Evolutionary conservation across 2,329 filamentous ascomycete genomes (phyloP), one percentile per base, ranked within the genome.

Genomic region (Bipolaris victoriae): DNA sequence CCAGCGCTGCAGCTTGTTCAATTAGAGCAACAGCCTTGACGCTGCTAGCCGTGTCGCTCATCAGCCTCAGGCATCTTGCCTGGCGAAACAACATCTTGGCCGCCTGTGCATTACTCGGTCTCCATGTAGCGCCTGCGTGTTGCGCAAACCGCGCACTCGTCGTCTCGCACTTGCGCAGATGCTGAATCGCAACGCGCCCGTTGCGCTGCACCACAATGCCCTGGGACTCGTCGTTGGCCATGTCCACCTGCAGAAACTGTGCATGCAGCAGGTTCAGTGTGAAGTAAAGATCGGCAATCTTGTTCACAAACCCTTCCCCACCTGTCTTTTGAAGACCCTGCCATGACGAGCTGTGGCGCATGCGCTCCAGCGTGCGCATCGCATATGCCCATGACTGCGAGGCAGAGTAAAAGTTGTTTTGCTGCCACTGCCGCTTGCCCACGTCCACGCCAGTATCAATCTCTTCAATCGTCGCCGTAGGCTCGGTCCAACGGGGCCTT

Each of bases 341-440:
- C 68, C 68, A 71, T 1, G 67, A 67, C 0, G 68, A 68, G 31
- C 62, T 65, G 46, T 68, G 62, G 33, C 68, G 68, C 68, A 69
- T 71, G 49, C 66, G 65, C 52, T 69, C 68, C 13, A 71, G 62
- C 0, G 65, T 69, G 29, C 66, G 67, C 62, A 69, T 63, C 0
- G 66, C 56, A 31, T 68, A 66, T 3, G 61, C 55, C 67, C 67
- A 69, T 3, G 66, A 68, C 43, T 61, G 62, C 5, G 65, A 52
- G 2, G 65, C 65, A 5, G 56, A 31, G 46, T 63, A 64, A 39
- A 54, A 61, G 43, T 69, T 63, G 48, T 58, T 61, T 40, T 65
- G 66, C 41, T 69, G 63, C 68, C 68, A 71, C 52, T 69, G 67
- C 13, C 67, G 67, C 54, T 69, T 69, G 45, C 67, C 67, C 15